Evolutionary conservation across 768 basidiomycete genomes (phyloP), one percentile per base, ranked within the genome.

Genomic region (Chalciporus pseudorubinellus): DNA sequence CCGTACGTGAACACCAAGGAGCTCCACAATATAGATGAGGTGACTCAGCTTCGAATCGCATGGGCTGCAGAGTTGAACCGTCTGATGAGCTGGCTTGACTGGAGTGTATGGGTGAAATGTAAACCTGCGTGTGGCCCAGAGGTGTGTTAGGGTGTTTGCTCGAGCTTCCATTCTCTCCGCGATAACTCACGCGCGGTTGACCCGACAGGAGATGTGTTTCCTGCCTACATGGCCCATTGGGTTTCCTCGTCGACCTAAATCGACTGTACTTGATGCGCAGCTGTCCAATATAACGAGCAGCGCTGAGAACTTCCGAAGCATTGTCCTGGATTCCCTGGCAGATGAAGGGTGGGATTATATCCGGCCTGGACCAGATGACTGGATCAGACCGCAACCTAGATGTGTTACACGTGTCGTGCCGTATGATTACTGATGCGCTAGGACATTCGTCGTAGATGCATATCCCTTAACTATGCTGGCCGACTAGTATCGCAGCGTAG

Each of bases 51-150:
- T 21, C 33, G 64, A 3, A 28, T 13, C 6, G 31, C 51, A 2
- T 81, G 79, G 79, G 56, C 46, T 13, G 26, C 33, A 16, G 66
- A 70, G 4, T 38, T 75, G 12, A 53, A 66, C 8, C 51, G 43
- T 11, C 53, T 81, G 19, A 77, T 80, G 71, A 39, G 36, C 0
- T 81, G 80, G 80, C 59, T 82, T 1, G 79, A 76, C 48, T 81
- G 80, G 79, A 71, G 68, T 48, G 59, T 68, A 13, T 82, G 80
- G 80, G 61, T 73, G 6, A 75, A 64, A 26, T 81, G 80, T 50
- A 57, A 60, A 0, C 79, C 79, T 18, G 71, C 61, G 0, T 82
- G 81, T 63, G 58, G 59, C 3, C 67, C 66, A 39, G 74, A 77
- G 66, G 79, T 79, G 47, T 6, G 70, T 63, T 7, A 11, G 10